Evolutionary conservation across 2,329 filamentous ascomycete genomes (phyloP), one percentile per base, ranked within the genome.

Genomic region (Drechmeria coniospora): DNA sequence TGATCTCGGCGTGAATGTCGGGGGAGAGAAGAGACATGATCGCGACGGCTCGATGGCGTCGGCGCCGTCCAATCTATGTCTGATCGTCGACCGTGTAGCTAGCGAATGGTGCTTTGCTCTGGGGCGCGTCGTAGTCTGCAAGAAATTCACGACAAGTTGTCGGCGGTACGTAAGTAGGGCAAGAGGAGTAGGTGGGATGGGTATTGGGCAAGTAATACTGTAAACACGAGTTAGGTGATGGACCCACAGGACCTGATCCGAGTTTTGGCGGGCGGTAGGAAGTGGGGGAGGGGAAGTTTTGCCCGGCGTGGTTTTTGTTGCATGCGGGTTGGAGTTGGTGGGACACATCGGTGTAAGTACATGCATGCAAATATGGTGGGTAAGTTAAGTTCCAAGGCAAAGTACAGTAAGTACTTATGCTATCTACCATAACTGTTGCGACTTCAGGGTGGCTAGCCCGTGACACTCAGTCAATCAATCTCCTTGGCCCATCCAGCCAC

Each of bases 1-100:
- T 66, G 46, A 98, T 75, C 59, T 87, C 82, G 43, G 74, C 67
- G 53, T 90, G 80, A 47, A 90, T 69, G 49, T 94, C 82, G 40
- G 78, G 63, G 39, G 84, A 76, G 24, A 95, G 74, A 42, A 93
- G 59, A 53, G 87, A 93, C 83, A 92, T 53, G 40, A 36, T 41
- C 30, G 41, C 39, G 38, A 34, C 37, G 37, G 37, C 37, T 34
- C 31, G 32, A 35, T 32, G 38, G 34, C 36, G 34, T 26, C 26
- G 32, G 34, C 37, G 39, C 36, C 34, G 35, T 35, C 31, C 36
- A 42, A 29, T 27, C 32, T 31, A 28, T 30, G 37, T 34, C 37
- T 23, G 31, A 26, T 29, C 16, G 22, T 28, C 13, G 17, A 18
- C 26, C 27, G 25, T 26, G 15, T 23, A 28, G 25, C 23, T 33